Evolutionary conservation across 495 filamentous ascomycete species (phyloP).

Genomic region (Aspergillus affinis): DNA sequence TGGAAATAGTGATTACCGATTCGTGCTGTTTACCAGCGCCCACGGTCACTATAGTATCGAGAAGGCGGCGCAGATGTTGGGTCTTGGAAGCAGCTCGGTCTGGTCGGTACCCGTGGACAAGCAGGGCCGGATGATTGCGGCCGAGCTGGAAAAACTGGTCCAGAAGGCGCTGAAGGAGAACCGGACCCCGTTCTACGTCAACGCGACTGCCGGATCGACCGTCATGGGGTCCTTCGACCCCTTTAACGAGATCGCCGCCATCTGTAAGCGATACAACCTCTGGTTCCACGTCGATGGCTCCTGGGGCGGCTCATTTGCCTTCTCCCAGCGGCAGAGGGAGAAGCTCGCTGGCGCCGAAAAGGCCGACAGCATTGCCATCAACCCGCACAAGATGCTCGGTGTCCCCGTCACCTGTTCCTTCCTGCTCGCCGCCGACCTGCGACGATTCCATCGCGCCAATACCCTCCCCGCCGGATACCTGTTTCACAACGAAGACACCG

Average conservation of each 20-base stretch:
- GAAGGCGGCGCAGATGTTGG: conserved; percentile 85
- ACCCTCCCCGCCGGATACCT: conserved; percentile 85
- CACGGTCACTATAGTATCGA: conserved; percentile 96
- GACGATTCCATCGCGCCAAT: conserved; percentile 75
- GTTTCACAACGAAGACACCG: conserved; percentile 62
- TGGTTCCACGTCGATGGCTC: conserved; percentile 92
- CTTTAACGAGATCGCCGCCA: conserved; percentile 64
- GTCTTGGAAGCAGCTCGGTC: conserved; percentile 73
- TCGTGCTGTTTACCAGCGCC: conserved; percentile 83
- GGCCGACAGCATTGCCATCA: conserved; percentile 79
- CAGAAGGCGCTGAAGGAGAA: conserved; percentile 57
- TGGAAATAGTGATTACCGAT: conserved; percentile 62
- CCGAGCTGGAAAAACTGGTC: conserved; percentile 62
- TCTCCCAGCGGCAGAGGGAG: conserved; percentile 62
- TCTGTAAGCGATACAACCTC: conserved; percentile 69
- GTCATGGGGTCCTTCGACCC: conserved; percentile 90
- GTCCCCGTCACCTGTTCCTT: conserved; percentile 90
- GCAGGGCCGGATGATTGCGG: conserved; percentile 66
- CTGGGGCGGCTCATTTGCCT: conserved; percentile 85
- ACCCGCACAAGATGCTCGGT: conserved; percentile 96
- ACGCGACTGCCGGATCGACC: conserved; percentile 92
- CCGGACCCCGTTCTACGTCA: conserved; percentile 88
- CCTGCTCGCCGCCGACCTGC: conserved; percentile 72
- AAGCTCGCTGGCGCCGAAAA: conserved; percentile 68
- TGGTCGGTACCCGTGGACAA: conserved; percentile 72